Base-by-base conservation (phyloP, 2,329 filamentous ascomycete species). In the Colletotrichum spaethianum region DNA sequence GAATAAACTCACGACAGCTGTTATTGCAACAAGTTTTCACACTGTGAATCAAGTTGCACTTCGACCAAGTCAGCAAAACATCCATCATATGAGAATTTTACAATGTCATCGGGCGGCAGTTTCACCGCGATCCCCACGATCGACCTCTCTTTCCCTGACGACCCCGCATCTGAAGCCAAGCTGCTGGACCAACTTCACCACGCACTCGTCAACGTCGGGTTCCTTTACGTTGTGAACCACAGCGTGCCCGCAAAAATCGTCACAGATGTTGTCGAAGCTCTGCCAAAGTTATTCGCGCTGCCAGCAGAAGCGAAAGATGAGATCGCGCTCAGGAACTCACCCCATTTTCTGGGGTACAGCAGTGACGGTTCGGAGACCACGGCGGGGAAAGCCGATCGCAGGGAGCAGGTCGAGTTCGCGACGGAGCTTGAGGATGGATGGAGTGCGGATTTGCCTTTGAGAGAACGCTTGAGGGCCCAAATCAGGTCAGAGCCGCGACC, bases 301-400 rank as follows among this genome's bases (percentile, higher is more conserved):
- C 74, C 82, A 0, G 61, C 75, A 0, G 73, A 75, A 2, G 76
- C 79, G 7, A 89, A 88, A 68, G 76, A 77, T 0, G 75, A 75
- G 1, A 77, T 88, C 12, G 84, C 84, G 0, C 80, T 88, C 23
- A 78, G 83, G 33, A 87, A 89, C 33, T 91, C 87, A 1, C 88
- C 89, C 12, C 89, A 91, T 76, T 90, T 92, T 67, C 80, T 92
- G 2, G 90, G 90, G 0, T 91, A 91, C 76, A 89, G 87, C 73
- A 85, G 82, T 0, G 83, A 84, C 23, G 89, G 88, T 0, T 82
- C 86, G 31, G 90, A 91, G 77, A 88, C 80, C 0, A 92, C 90
- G 1, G 85, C 87, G 0, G 87, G 88, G 0, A 79, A 80, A 63
- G 75, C 79, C 18, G 89, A 92, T 75, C 79, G 82, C 23, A 80